These are phyloP conservation scores for Mycena epipterygia DNA, from an alignment of 768 basidiomycete genomes.

Conservation along the genomic window DNA sequence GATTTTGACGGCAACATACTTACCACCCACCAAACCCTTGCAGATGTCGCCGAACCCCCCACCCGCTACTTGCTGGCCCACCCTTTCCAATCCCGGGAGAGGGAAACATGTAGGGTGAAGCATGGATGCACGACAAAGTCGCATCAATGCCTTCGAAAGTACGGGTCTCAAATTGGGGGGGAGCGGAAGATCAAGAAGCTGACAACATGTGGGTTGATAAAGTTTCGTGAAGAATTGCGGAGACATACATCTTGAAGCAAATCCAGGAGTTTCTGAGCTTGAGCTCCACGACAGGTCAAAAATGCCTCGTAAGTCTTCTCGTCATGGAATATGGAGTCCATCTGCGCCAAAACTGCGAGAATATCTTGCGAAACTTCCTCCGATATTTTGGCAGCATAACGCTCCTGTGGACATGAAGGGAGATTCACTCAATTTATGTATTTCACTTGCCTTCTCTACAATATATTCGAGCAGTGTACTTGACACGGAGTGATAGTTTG, in stretches of 20 bases:
- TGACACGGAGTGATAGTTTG: neutral
- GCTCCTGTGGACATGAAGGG: too few relatives aligned
- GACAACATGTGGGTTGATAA: neutral
- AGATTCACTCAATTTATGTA: too few relatives aligned
- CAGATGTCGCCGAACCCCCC: too few relatives aligned
- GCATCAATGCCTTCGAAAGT: constrained; percentile 14
- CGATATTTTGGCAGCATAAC: neutral
- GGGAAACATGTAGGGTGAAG: constrained; percentile 21
- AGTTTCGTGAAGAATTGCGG: neutral
- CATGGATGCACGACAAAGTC: constrained; percentile 12
- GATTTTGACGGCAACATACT: constrained; percentile 24
- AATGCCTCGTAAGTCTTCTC: too few relatives aligned
- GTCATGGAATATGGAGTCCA: neutral
- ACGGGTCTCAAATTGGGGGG: neutral
- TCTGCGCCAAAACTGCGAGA: neutral
- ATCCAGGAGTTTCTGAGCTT: neutral
- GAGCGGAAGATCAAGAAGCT: neutral
- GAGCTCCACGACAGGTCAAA: neutral
- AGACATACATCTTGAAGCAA: neutral
- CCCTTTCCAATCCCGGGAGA: constrained; percentile 7
- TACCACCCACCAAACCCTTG: constrained; percentile 17
- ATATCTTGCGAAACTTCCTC: neutral
- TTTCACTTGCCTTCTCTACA: neutral
- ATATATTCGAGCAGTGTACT: neutral
- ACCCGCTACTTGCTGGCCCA: constrained; percentile 21